Conservation (phyloP, 108 stramenopile species). For the Licmophora abbreviata region DNA sequence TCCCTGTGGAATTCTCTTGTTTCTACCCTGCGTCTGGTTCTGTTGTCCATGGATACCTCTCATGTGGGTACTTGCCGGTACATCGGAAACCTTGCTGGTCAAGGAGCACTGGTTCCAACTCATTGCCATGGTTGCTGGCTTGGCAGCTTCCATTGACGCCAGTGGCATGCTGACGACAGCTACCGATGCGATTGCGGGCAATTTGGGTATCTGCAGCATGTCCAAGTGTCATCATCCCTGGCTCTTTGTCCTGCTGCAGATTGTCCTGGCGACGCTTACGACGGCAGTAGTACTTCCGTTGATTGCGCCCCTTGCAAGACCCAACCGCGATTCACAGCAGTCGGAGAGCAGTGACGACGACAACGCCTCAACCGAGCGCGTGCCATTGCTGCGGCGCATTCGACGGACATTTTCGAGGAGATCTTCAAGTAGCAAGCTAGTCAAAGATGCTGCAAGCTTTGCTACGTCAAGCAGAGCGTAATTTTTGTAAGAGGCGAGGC, state of each 20-base stretch:
- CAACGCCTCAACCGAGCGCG: no score
- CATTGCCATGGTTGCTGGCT: slow-evolving; percentile 11
- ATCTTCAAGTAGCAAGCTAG: no score
- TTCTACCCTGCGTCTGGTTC: slow-evolving; percentile 16
- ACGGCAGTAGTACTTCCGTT: no score
- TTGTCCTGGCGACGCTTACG: slow-evolving; percentile 2
- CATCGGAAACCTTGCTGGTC: slow-evolving; percentile 5
- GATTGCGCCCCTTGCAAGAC: no score
- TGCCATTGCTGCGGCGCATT: no score
- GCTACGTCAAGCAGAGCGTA: no score
- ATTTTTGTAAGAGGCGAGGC: no score
- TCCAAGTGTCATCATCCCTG: slow-evolving; percentile 11
- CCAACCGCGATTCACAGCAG: no score
- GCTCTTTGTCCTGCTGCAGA: slow-evolving; percentile 13
- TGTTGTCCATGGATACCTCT: slow-evolving; percentile 22
- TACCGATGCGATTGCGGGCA: slow-evolving; percentile 5
- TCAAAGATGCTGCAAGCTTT: no score
- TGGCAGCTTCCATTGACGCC: slow-evolving; percentile 13
- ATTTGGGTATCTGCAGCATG: slow-evolving; percentile 6
- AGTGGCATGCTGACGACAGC: slow-evolving; percentile 15
- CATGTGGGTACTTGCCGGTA: slow-evolving; percentile 9
- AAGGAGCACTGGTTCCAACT: slow-evolving; percentile 14
- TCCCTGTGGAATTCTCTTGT: not conserved
- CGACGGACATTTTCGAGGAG: no score
- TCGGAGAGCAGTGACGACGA: no score